Conservation (phyloP, 1,284 basidiomycete species). For the Sutorius eximius region DNA sequence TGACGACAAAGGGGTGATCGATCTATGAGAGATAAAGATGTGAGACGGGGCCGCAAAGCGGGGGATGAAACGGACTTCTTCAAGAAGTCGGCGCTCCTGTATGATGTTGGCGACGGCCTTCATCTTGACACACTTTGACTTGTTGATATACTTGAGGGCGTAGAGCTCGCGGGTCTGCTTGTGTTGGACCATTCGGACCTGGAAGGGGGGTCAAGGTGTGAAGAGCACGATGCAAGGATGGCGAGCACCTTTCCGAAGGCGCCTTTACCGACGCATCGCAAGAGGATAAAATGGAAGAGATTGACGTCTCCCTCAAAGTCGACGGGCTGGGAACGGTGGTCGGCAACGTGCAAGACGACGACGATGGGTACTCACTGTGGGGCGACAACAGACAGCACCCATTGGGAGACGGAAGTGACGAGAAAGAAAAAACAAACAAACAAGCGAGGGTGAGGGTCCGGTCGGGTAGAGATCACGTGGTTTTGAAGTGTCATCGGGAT, state of each 20-base stretch:
- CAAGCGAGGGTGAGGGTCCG: not conserved
- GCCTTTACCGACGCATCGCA: conserved; percentile 95
- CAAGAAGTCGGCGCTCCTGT: conserved; percentile 88
- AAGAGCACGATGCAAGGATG: not conserved
- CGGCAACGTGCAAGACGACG: not conserved
- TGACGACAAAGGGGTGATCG: conserved; percentile 96
- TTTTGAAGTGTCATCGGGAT: not conserved
- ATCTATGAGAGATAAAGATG: conserved; percentile 52
- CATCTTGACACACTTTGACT: conserved; percentile 96
- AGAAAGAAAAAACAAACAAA: conserved; percentile 22
- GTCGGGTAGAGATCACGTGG: not conserved
- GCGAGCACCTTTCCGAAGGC: conserved; percentile 90
- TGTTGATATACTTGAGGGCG: conserved; percentile 99
- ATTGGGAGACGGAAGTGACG: conserved; percentile 43
- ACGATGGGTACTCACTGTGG: conserved; percentile 51
- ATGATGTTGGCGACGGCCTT: conserved; percentile 96
- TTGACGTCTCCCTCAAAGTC: conserved; percentile 98
- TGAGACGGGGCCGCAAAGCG: not conserved
- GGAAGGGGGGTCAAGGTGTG: not conserved
- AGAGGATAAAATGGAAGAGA: conserved; percentile 94
- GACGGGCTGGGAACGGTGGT: conserved; percentile 65
- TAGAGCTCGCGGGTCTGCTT: conserved; percentile 95
- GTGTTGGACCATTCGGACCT: conserved; percentile 98
- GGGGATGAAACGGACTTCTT: conserved; percentile 64
- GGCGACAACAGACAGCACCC: conserved; percentile 84